Base-by-base conservation (phyloP, 169 alveolate genomes). In the Cryptosporidium meleagridis region DNA sequence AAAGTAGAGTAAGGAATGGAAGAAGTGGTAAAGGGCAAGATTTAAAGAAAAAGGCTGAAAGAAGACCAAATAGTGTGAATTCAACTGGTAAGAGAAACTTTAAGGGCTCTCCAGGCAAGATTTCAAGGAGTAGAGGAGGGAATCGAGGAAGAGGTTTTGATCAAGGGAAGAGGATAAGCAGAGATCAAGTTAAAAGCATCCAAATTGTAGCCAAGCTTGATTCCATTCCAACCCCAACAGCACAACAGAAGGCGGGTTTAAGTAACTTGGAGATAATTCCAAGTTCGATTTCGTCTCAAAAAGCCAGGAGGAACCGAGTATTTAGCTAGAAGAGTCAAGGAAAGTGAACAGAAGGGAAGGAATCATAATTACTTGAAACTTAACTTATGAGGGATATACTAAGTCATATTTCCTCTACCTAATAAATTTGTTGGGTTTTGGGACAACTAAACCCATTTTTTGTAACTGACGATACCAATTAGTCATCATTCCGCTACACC, bases 191-290 rank as follows among this genome's bases (percentile, higher is more conserved):
- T 16, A 75, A 71, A 21, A 75, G 35, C 29, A 75, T 75, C 52
- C 62, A 75, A 51, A 75, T 75, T 31, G 86, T 75, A 35, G 86
- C 86, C 12, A 53, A 75, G 68, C 68, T 75, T 35, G 86, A 75
- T 39, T 21, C 44, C 7, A 29, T 75, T 35, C 86, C 86, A 26
- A 62, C 86, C 18, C 86, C 86, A 26, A 75, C 86, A 1, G 86
- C 86, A 1, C 86, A 75, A 33, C 86, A 75, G 26, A 75, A 75
- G 70, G 86, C 86, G 16, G 86, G 86, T 8, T 6, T 75, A 4
- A 23, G 26, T 31, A 75, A 58, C 26, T 41, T 75, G 53, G 86
- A 75, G 5, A 51, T 75, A 12, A 52, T 59, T 59, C 86, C 86
- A 1, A 75, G 86, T 12, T 75, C 86, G 4, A 55, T 75, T 53